Percentiles rank a stretch among this genome's conserved stretches.
Conservation (phyloP, 495 filamentous ascomycete species). For the Usnea hakonensis region DNA sequence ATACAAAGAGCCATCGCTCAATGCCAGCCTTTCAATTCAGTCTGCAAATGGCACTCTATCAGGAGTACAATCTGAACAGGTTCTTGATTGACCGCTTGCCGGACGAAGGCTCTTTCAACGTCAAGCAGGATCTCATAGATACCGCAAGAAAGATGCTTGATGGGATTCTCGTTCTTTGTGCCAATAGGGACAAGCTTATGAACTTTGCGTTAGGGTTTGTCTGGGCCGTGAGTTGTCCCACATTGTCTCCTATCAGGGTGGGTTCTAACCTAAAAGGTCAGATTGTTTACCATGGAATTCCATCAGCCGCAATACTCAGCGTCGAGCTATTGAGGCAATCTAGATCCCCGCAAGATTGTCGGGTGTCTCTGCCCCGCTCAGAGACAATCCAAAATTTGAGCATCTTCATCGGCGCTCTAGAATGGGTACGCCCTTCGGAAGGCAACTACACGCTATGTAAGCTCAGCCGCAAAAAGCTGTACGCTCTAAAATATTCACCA, state of each 20-base stretch:
- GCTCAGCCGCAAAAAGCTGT: background rate
- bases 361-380: conserved; percentile 44
- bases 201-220: conserved; percentile 46
- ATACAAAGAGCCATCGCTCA: conserved; percentile 24
- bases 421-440: conserved; percentile 47
- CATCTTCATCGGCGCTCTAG: conserved; percentile 51
- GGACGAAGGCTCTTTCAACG: conserved; percentile 43
- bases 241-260: background rate
- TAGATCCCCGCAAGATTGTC: conserved; percentile 32
- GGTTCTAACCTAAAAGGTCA: conserved; percentile 25
- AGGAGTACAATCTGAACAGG: conserved; percentile 48
- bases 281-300: conserved; percentile 49
- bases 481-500: background rate
- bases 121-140: conserved; percentile 43
- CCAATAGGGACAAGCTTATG: conserved; percentile 39
- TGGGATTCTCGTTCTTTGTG: conserved; percentile 39
- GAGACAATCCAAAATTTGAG: conserved; percentile 58
- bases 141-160: conserved; percentile 47
- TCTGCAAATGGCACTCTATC: conserved; percentile 33
- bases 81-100: conserved; percentile 53
- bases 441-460: conserved; percentile 47
- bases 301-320: conserved; percentile 50
- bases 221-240: conserved; percentile 45
- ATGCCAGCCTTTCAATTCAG: conserved; percentile 23
- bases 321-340: conserved; percentile 55